These are phyloP conservation scores for Zygosaccharomyces rouxii DNA, from an alignment of 805 yeast genomes.

Conservation along the genomic window DNA sequence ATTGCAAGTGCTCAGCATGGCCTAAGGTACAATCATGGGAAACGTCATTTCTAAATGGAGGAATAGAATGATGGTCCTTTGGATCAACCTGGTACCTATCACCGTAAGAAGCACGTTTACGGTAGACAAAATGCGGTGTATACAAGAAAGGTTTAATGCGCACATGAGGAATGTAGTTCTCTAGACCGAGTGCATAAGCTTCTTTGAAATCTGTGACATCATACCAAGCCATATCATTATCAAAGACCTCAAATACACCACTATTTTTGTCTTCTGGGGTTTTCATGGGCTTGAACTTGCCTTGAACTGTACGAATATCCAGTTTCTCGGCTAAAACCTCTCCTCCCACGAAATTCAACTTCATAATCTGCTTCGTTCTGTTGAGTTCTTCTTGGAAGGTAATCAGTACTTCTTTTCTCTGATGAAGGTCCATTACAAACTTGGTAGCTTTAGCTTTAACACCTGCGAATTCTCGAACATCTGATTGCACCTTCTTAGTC, in stretches of 20 bases:
- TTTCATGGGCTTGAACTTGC: conserved; percentile 37
- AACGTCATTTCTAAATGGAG: conserved; percentile 48
- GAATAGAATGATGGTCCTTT: conserved; percentile 33
- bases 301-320: conserved; percentile 57
- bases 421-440: conserved; percentile 64
- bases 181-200: conserved; percentile 42
- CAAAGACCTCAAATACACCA: conserved; percentile 40
- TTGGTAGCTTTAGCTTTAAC: conserved; percentile 55
- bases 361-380: conserved; percentile 44
- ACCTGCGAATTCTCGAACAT: conserved; percentile 55
- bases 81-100: conserved; percentile 39
- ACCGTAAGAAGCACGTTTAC: conserved; percentile 55
- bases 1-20: conserved; percentile 21
- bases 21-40: conserved; percentile 61
- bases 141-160: conserved; percentile 57
- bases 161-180: conserved; percentile 40
- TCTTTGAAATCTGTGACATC: conserved; percentile 61
- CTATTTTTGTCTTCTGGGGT: conserved; percentile 18
- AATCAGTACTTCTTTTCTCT: conserved; percentile 46
- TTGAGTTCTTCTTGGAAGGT: conserved; percentile 46
- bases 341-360: conserved; percentile 63
- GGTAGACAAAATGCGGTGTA: conserved; percentile 66
- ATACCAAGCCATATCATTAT: conserved; percentile 56
- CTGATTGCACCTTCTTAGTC: conserved; percentile 15
- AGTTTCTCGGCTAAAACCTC: conserved; percentile 51